Percentiles rank a stretch among this genome's conserved stretches.
Conservation (phyloP, 768 basidiomycete species). For the Suillus lakei region DNA sequence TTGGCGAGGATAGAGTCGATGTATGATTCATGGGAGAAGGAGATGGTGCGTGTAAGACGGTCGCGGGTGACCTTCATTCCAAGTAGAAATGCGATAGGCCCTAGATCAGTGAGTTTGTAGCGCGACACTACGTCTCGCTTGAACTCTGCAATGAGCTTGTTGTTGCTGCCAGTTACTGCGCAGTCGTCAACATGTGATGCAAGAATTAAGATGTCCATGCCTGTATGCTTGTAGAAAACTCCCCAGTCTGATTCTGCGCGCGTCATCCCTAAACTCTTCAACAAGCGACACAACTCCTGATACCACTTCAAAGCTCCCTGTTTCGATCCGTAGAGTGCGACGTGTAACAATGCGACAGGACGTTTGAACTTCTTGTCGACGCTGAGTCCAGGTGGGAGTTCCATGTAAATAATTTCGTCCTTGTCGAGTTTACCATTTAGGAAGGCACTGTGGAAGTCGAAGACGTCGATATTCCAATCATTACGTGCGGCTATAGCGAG, state of each 20-base stretch:
- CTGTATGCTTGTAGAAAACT: background rate
- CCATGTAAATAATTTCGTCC: slow-evolving; percentile 14
- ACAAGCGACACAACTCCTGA: background rate
- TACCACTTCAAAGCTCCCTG: slow-evolving; percentile 15
- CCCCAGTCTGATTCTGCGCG: slow-evolving; percentile 3
- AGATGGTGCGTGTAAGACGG: no score
- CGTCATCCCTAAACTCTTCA: background rate
- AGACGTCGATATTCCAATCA: no score
- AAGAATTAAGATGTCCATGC: background rate
- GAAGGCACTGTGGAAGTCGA: no score
- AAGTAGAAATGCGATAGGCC: no score
- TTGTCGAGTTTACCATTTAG: no score
- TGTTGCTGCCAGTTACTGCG: background rate
- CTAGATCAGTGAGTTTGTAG: no score
- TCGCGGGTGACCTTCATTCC: no score
- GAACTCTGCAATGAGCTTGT: background rate
- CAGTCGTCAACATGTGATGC: slow-evolving; percentile 7
- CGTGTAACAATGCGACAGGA: background rate
- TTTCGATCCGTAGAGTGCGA: slow-evolving; percentile 4
- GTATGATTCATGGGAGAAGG: no score
- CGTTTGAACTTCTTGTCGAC: background rate
- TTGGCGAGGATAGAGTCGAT: no score
- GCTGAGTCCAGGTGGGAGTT: slow-evolving; percentile 4
- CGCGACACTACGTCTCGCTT: no score
- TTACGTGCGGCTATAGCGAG: no score